Conservation (phyloP, 1,284 basidiomycete genomes). For the Pascua sp. region DNA sequence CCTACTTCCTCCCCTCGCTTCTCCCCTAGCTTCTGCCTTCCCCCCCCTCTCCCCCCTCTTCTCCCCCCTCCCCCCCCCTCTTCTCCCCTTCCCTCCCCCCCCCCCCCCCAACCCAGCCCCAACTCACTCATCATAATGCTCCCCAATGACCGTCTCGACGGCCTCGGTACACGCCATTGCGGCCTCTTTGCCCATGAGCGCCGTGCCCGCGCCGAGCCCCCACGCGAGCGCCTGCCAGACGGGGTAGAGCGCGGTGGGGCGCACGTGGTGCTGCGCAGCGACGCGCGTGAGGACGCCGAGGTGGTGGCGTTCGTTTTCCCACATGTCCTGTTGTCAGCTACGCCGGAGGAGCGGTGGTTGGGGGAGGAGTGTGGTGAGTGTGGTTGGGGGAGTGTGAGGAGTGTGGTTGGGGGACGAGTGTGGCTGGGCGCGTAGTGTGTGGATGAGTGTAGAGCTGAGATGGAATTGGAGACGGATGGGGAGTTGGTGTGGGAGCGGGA, state of each 20-base stretch:
- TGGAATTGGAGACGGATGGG: no score
- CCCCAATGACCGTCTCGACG: conserved; percentile 94
- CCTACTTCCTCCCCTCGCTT: no score
- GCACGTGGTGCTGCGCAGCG: conserved; percentile 73
- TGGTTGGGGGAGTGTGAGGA: no score
- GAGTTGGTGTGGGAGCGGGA: no score
- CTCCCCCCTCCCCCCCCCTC: neutral
- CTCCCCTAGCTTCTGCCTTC: no score
- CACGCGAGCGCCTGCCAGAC: conserved; percentile 82
- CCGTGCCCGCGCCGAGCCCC: conserved; percentile 77
- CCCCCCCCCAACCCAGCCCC: conserved; percentile 51
- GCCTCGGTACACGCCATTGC: conserved; percentile 99
- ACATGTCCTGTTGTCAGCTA: conserved; percentile 70
- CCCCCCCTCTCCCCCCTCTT: neutral
- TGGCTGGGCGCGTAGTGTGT: no score
- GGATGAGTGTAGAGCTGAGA: no score
- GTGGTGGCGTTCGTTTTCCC: conserved; percentile 94
- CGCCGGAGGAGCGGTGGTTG: neutral
- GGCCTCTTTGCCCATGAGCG: conserved; percentile 82
- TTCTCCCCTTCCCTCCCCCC: neutral
- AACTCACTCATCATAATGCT: conserved; percentile 94
- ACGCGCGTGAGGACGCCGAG: conserved; percentile 78
- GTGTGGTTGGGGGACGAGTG: no score
- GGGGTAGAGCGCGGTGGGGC: conserved; percentile 78
- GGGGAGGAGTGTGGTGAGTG: no score